A percentile compares a stretch with the other conserved stretches of the same genome.
phyloP scores from a whole-genome alignment of 2,329 filamentous ascomycete species.

The Alternaria tenuissima region DNA sequence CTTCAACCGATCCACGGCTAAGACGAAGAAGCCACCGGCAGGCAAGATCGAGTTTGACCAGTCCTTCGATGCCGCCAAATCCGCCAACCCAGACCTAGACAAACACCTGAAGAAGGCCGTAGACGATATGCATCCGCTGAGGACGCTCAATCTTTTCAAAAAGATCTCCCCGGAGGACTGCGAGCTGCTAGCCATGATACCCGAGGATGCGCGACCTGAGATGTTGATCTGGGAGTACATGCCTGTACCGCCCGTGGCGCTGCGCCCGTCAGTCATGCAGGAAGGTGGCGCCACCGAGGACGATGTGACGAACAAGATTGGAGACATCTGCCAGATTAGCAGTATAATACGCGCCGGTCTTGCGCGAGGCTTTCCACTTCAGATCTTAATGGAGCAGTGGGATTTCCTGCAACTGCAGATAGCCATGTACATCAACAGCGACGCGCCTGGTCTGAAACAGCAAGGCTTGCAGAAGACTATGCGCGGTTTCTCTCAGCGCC shows the following conservation, averaged over 20 bases:
- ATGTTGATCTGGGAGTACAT: slow-evolving; percentile 99
- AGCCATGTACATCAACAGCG: slow-evolving; percentile 97
- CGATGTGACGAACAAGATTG: slow-evolving; percentile 95
- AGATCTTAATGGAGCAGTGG: slow-evolving; percentile 97
- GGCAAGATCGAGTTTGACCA: slow-evolving; percentile 86
- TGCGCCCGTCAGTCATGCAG: slow-evolving; percentile 91
- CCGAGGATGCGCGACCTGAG: slow-evolving; percentile 85
- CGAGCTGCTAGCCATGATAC: slow-evolving; percentile 88
- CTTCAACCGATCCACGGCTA: slow-evolving; percentile 87
- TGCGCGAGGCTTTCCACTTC: slow-evolving; percentile 81
- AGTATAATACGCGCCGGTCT: slow-evolving; percentile 84
- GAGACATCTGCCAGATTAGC: slow-evolving; percentile 93
- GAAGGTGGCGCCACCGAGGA: slow-evolving; percentile 95
- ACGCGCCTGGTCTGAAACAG: slow-evolving; percentile 90
- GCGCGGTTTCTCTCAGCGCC: slow-evolving; percentile 89
- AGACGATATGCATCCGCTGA: slow-evolving; percentile 90
- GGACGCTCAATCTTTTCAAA: slow-evolving; percentile 90
- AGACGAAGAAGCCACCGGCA: slow-evolving; percentile 81
- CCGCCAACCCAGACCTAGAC: slow-evolving; percentile 81
- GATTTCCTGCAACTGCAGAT: slow-evolving; percentile 95
- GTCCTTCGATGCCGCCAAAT: slow-evolving; percentile 82
- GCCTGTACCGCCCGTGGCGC: slow-evolving; percentile 91
- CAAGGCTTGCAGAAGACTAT: slow-evolving; percentile 87
- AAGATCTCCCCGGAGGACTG: slow-evolving; percentile 85
- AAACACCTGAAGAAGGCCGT: slow-evolving; percentile 91